A percentile compares a stretch with the other conserved stretches of the same genome.
These are phyloP conservation scores for Rugosomyces carneus DNA, from an alignment of 1,284 basidiomycete genomes.

Conservation along the genomic window DNA sequence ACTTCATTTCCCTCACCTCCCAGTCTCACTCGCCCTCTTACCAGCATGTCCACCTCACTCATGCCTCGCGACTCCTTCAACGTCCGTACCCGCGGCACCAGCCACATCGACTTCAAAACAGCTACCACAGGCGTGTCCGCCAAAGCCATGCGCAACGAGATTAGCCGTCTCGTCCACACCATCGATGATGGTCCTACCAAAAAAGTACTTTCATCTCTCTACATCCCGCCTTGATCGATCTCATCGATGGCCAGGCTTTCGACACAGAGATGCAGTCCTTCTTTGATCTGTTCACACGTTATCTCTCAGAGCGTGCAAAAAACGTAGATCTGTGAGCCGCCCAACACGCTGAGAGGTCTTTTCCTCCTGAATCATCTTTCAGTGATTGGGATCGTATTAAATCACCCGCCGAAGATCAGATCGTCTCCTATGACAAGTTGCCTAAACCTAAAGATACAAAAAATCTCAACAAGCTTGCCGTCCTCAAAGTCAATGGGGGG, in stretches of 20 bases:
- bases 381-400: slow-evolving; percentile 98
- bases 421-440: slow-evolving; percentile 83
- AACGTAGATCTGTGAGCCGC: slow-evolving; percentile 84
- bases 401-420: slow-evolving; percentile 89
- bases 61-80: slow-evolving; percentile 62
- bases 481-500: slow-evolving; percentile 99
- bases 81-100: slow-evolving; percentile 59
- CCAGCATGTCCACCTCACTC: slow-evolving; percentile 51
- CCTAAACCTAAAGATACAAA: slow-evolving; percentile 53
- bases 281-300: slow-evolving; percentile 98
- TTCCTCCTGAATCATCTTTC: slow-evolving; percentile 12
- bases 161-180: slow-evolving; percentile 86
- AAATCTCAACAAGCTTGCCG: slow-evolving; percentile 91
- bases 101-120: slow-evolving; percentile 91
- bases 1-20: slow-evolving; percentile 11
- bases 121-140: slow-evolving; percentile 97
- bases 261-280: slow-evolving; percentile 99
- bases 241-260: slow-evolving; percentile 63
- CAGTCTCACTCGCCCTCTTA: slow-evolving; percentile 14
- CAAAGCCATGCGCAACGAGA: slow-evolving; percentile 98
- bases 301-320: slow-evolving; percentile 92
- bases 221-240: slow-evolving; percentile 12
- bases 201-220: slow-evolving; percentile 52
- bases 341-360: slow-evolving; percentile 15
- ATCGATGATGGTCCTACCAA: slow-evolving; percentile 76